A percentile compares a stretch with the other conserved stretches of the same genome.
Evolutionary conservation across 768 basidiomycete genomes (phyloP).

Genomic region (Trametes punicea): DNA sequence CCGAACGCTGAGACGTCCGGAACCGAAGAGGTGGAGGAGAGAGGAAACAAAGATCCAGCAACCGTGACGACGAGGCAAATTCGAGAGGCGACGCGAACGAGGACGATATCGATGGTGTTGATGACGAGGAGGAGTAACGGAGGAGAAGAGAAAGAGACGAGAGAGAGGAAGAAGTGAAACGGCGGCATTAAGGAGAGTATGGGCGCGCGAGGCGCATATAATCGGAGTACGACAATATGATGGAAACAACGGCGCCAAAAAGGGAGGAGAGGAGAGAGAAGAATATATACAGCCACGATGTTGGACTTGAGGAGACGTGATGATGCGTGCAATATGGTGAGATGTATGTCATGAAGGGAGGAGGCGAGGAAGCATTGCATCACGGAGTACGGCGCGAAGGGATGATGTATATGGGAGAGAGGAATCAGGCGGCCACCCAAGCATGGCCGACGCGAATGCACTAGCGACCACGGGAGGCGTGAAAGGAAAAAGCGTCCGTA

Average conservation of each 20-base stretch:
- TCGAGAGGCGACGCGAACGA: conserved; percentile 17
- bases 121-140: too few relatives aligned
- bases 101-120: neutral
- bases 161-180: conserved; percentile 20
- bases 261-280: conserved; percentile 25
- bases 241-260: conserved; percentile 20
- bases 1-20: conserved; percentile 25
- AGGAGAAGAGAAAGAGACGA: conserved; percentile 8
- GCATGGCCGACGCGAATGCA: neutral
- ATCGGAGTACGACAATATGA: conserved; percentile 18
- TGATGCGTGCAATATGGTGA: conserved; percentile 19
- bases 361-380: conserved; percentile 13
- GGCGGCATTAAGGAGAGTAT: conserved; percentile 18
- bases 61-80: conserved; percentile 3
- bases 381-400: conserved; percentile 30
- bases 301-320: conserved; percentile 15
- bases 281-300: conserved; percentile 23
- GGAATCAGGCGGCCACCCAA: conserved; percentile 25
- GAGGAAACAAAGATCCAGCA: conserved; percentile 57
- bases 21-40: conserved; percentile 52
- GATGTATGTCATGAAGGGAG: conserved; percentile 10
- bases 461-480: conserved; percentile 30
- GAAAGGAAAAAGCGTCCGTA: conserved; percentile 81
- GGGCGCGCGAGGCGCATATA: conserved; percentile 10
- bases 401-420: conserved; percentile 19